Percentiles rank a stretch among this genome's conserved stretches.
phyloP scores from a whole-genome alignment of 257 asterid genomes.

The Nicotiana obtusifolia region DNA sequence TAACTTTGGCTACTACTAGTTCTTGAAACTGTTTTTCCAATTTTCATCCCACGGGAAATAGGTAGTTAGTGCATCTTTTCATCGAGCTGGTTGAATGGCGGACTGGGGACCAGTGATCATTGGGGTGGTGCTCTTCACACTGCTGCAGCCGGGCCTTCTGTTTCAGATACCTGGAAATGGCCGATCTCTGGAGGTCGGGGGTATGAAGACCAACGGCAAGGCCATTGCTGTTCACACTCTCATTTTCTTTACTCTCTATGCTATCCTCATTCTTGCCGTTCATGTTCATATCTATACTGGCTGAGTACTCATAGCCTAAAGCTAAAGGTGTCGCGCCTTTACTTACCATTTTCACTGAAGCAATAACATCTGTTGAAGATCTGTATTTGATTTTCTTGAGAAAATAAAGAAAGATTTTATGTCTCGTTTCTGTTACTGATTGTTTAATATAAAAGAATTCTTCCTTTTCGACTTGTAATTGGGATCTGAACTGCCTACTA shows the following conservation, averaged over 20 bases:
- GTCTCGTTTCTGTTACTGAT: too few species aligned
- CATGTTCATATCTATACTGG: conserved; percentile 74
- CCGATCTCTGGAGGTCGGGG: background rate
- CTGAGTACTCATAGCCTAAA: conserved; percentile 15
- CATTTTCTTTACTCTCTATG: background rate
- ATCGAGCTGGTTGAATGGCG: background rate
- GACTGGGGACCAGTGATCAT: conserved; percentile 7
- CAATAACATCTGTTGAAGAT: too few species aligned
- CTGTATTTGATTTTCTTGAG: too few species aligned
- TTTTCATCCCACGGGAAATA: too few species aligned
- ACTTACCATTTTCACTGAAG: too few species aligned
- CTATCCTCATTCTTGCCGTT: conserved; percentile 35
- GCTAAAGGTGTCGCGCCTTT: background rate
- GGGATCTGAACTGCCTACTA: too few species aligned
- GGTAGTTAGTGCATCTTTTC: too few species aligned
- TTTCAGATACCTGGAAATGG: background rate
- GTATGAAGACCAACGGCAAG: background rate
- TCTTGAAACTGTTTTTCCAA: too few species aligned
- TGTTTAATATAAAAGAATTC: too few species aligned
- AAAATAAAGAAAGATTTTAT: too few species aligned
- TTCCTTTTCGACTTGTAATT: too few species aligned
- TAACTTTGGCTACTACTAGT: too few species aligned
- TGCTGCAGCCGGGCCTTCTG: background rate
- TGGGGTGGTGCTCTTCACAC: background rate
- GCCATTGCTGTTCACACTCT: background rate